These are phyloP conservation scores for Salix purpurea DNA, from an alignment of 345 rosid genomes.

Conservation along the genomic window DNA sequence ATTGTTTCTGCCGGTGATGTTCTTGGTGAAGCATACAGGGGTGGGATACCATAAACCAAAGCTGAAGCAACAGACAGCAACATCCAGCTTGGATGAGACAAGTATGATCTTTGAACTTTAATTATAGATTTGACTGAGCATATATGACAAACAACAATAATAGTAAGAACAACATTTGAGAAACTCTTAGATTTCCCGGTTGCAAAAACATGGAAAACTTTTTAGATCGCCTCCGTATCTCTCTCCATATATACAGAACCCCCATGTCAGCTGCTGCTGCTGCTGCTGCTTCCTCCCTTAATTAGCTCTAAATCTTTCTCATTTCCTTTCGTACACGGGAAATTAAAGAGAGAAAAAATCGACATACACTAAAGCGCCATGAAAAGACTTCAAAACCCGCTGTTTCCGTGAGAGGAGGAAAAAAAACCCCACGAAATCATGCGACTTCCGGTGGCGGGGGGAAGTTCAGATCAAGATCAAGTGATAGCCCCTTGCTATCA, in stretches of 20 bases:
- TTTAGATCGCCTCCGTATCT: neutral
- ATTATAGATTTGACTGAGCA: neutral
- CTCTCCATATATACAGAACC: conserved; percentile 31
- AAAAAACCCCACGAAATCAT: conserved; percentile 25
- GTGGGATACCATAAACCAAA: neutral
- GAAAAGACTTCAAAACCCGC: neutral
- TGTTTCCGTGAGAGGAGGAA: neutral
- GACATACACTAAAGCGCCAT: conserved; percentile 11
- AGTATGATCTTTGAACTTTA: no score
- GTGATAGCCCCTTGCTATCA: conserved; percentile 9
- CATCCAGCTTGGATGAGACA: neutral
- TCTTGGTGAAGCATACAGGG: neutral
- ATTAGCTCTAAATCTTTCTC: conserved; percentile 11
- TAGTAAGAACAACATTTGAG: neutral
- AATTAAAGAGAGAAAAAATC: conserved; percentile 4
- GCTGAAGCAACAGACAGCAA: neutral
- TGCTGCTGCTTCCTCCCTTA: neutral
- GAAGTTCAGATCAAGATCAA: conserved; percentile 66
- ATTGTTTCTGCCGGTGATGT: neutral
- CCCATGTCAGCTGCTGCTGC: conserved; percentile 28
- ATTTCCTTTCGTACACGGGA: neutral
- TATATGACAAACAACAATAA: neutral
- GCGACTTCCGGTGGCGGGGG: conserved; percentile 58
- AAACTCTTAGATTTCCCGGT: conserved; percentile 21
- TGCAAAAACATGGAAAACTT: conserved; percentile 18